Evolutionary conservation across 257 asterid genomes (phyloP), one percentile per base, ranked within the genome.

Genomic region (Sherardia arvensis): DNA sequence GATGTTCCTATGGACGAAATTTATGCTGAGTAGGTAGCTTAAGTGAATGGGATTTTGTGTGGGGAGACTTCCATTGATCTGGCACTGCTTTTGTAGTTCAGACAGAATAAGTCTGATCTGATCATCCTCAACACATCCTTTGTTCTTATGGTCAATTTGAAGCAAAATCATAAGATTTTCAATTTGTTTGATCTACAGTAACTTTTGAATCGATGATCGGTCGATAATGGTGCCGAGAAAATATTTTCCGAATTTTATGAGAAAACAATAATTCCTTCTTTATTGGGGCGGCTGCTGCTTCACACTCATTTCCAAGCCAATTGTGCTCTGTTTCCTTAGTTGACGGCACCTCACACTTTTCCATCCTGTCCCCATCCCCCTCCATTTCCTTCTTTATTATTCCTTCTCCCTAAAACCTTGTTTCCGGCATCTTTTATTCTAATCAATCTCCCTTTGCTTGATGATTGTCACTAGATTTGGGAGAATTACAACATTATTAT

Each of bases 41-140:
- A 85, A 75, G 71, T 90, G 33, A 85, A 71, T 77, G 95, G 97
- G 71, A 90, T 93, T 72, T 78, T 93, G 75, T 90, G 94, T 1
- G 99, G 99, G 61, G 94, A 90, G 82, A 87, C 95, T 66, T 90
- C 95, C 18, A 93, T 93, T 65, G 90, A 87, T 80, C 73, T 93
- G 87, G 80, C 99, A 27, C 74, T 90, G 85, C 99, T 90, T 73
- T 93, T 93, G 77, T 75, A 90, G 64, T 90, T 84, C 73, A 83
- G 96, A 67, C 96, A 90, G 81, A 93, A 93, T 83, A 93, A 87
- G 99, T 93, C 99, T 7, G 99, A 93, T 81, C 95, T 93, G 71
- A 95, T 90, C 70, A 90, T 87, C 70, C 94, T 90, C n/a, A n/a
- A n/a, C n/a, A n/a, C n/a, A n/a, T n/a, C n/a, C n/a, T n/a, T n/a